These are phyloP conservation scores for Ophiostoma fasciatum DNA, from an alignment of 2,329 filamentous ascomycete species.

Conservation along the genomic window DNA sequence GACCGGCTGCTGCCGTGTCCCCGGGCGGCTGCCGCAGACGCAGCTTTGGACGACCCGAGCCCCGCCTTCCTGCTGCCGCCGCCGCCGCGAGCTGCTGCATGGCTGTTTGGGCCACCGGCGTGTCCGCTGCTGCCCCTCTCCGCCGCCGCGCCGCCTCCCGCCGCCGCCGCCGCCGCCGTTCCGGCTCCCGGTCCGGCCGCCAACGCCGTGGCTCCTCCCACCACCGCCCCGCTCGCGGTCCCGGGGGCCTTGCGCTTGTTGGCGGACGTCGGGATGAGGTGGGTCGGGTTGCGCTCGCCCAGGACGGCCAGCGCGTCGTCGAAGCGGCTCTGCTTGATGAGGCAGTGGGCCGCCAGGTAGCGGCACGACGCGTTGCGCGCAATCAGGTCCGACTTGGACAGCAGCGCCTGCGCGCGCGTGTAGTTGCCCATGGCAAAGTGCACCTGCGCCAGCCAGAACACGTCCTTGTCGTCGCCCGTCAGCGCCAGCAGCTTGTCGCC, in stretches of 20 bases:
- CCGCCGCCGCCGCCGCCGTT: constrained; percentile 17
- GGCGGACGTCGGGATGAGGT: constrained; percentile 54
- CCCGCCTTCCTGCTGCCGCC: constrained; percentile 13
- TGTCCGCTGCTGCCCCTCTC: constrained; percentile 23
- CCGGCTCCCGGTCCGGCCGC: constrained; percentile 6
- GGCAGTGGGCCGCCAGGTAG: constrained; percentile 86
- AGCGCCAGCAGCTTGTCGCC: constrained; percentile 92
- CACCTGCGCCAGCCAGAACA: constrained; percentile 95
- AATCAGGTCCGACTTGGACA: constrained; percentile 72
- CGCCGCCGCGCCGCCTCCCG: not conserved
- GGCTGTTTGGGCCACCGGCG: no score
- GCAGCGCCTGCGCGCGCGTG: constrained; percentile 73
- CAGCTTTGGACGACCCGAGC: not conserved
- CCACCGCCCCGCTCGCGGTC: constrained; percentile 17
- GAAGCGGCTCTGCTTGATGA: constrained; percentile 81
- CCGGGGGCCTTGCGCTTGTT: constrained; percentile 49
- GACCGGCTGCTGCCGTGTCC: constrained; percentile 5
- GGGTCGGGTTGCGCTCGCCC: constrained; percentile 85
- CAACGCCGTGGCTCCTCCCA: not conserved
- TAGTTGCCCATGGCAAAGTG: constrained; percentile 95
- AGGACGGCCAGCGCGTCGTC: constrained; percentile 78
- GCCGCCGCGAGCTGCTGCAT: no score
- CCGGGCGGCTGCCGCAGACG: not conserved
- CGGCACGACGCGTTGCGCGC: constrained; percentile 70
- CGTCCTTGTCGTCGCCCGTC: constrained; percentile 85